Base-by-base conservation (phyloP, 345 rosid species). In the Euphorbia peplus region DNA sequence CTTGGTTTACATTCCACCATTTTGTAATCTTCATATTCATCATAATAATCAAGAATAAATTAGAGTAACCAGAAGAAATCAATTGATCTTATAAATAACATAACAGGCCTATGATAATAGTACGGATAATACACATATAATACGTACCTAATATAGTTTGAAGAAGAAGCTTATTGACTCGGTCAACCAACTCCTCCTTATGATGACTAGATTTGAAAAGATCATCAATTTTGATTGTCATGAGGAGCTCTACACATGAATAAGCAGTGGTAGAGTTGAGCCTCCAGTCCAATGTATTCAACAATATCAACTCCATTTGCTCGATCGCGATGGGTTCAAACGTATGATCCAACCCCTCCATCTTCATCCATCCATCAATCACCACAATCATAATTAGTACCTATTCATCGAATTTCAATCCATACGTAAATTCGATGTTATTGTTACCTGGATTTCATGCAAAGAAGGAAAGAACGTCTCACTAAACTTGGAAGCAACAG, bases 401-500 rank as follows among this genome's bases (percentile, higher is more conserved):
- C 1, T 13, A 44, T 39, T 44, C 28, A 8, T 29, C 21, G 1
- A 30, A 16, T 5, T n/a, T 30, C n/a, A n/a, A n/a, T 25, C 18
- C 15, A 12, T 21, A 4, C 30, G 7, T 22, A 37, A 9, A 2
- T 51, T 47, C 12, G 47, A 21, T 32, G 51, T 24, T 14, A 15
- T 29, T 10, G 28, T 77, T 76, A 88, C 93, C 90, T 86, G 89
- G 70, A 90, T 73, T 70, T 87, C 88, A n/a, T 80, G 67, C 52
- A 88, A 70, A 14, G 83, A 75, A 50, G 82, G 85, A 21, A 73
- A 30, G 21, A 64, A 68, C 35, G 80, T 83, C 57, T 90, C 97
- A 4, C 24, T 81, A 59, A 87, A 88, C 74, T 93, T 93, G 19
- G 87, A 70, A 0, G 97, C 89, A 8, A 90, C 78, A 0, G 89